Evolutionary conservation across 1,139 yeast genomes (phyloP).

Genomic region (Yamadazyma atlantica): DNA sequence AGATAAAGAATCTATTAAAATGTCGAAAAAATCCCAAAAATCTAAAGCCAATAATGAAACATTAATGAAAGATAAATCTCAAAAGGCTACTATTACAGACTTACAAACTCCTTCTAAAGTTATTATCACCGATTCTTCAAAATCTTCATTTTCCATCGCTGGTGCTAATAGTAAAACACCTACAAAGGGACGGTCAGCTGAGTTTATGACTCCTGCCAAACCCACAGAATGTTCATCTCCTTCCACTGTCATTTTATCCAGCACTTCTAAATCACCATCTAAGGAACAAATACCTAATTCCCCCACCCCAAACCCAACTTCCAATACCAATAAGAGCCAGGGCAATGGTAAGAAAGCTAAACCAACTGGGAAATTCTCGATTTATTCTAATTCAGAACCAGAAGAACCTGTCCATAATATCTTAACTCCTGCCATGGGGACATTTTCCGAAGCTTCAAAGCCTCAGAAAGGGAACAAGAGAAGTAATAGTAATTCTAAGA

Average conservation of each 20-base stretch:
- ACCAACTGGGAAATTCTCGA: not conserved
- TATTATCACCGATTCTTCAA: constrained; percentile 25
- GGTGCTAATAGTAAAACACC: constrained; percentile 9
- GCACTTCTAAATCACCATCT: constrained; percentile 17
- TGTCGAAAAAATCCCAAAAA: not conserved
- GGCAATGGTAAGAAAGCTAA: no score
- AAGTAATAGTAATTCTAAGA: constrained; percentile 26
- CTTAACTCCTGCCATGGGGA: constrained; percentile 42
- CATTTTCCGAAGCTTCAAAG: constrained; percentile 34
- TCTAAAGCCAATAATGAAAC: constrained; percentile 2
- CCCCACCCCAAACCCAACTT: constrained; percentile 43
- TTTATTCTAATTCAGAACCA: constrained; percentile 1
- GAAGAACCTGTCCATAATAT: not conserved
- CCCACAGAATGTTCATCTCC: constrained; percentile 28
- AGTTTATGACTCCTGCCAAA: constrained; percentile 27
- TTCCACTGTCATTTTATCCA: constrained; percentile 32
- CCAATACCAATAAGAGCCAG: constrained; percentile 4
- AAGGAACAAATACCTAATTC: constrained; percentile 26
- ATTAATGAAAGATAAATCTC: constrained; percentile 7
- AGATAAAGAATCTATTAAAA: constrained; percentile 9
- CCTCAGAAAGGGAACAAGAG: constrained; percentile 14
- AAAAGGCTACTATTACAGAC: constrained; percentile 6
- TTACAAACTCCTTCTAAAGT: constrained; percentile 36
- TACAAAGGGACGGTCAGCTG: constrained; percentile 1
- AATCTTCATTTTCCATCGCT: constrained; percentile 1